Conservation (phyloP, 2,329 filamentous ascomycete genomes). For the Fusarium verticillioides region DNA sequence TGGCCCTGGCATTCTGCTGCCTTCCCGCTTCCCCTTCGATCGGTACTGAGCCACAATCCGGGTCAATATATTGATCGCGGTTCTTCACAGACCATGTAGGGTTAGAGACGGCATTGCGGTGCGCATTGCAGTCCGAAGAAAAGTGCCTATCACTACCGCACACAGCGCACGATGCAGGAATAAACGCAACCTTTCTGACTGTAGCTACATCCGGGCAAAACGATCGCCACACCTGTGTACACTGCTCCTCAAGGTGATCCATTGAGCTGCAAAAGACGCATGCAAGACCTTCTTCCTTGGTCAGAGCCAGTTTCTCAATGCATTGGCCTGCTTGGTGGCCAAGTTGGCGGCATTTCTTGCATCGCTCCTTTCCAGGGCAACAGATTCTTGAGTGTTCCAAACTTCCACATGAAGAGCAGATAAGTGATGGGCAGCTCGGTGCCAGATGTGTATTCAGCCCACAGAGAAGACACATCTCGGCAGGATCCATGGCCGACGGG, state of each 20-base stretch:
- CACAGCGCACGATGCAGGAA: constrained; percentile 65
- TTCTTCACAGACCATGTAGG: constrained; percentile 66
- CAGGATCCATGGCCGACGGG: constrained; percentile 57
- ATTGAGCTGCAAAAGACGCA: constrained; percentile 70
- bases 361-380: constrained; percentile 64
- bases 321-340: constrained; percentile 68
- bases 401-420: constrained; percentile 61
- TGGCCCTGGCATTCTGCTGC: constrained; percentile 39
- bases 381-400: constrained; percentile 59
- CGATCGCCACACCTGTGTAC: constrained; percentile 70
- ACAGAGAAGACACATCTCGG: constrained; percentile 63
- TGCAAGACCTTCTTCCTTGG: constrained; percentile 63
- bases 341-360: constrained; percentile 69
- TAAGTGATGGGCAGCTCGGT: constrained; percentile 56
- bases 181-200: constrained; percentile 59
- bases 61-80: constrained; percentile 61
- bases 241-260: constrained; percentile 69
- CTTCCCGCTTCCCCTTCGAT: constrained; percentile 49
- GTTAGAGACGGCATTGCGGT: constrained; percentile 41
- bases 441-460: constrained; percentile 60
- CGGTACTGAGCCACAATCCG: constrained; percentile 52
- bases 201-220: constrained; percentile 56
- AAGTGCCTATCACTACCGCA: constrained; percentile 68
- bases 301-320: constrained; percentile 63
- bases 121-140: constrained; percentile 63